phyloP scores from a whole-genome alignment of 192 early-diverging fungal species.

The Rhizophagus clarus region DNA sequence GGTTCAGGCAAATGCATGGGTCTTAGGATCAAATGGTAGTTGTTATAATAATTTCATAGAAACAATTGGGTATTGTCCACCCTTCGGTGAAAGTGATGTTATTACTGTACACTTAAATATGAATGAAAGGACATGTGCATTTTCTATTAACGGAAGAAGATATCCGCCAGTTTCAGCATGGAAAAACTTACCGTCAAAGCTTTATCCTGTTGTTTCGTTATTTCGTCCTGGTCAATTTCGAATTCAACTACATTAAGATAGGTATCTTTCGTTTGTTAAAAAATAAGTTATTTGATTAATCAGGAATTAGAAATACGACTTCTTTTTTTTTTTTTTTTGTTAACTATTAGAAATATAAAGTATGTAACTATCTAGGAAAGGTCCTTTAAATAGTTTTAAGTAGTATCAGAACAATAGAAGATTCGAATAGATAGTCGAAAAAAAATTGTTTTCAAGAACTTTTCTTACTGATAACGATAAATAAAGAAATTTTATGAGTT shows the following conservation, averaged over 20 bases:
- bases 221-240: background rate
- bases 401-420: too few relatives aligned
- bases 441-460: too few relatives aligned
- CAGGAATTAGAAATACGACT: too few relatives aligned
- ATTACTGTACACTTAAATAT: constrained; percentile 30
- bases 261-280: too few relatives aligned
- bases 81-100: background rate
- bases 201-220: constrained; percentile 13
- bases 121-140: constrained; percentile 3
- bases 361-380: too few relatives aligned
- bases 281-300: too few relatives aligned
- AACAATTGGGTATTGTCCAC: background rate
- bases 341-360: too few relatives aligned
- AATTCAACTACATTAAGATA: background rate
- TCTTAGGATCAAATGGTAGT: background rate
- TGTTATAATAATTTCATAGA: background rate
- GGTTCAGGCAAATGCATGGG: background rate
- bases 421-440: too few relatives aligned
- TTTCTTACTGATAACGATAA: too few relatives aligned
- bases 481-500: too few relatives aligned
- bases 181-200: constrained; percentile 12
- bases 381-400: too few relatives aligned
- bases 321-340: too few relatives aligned
- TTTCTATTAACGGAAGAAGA: constrained; percentile 22
- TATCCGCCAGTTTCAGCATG: background rate